Percentiles rank a stretch among this genome's conserved stretches.
Conservation (phyloP, 306 rosid genomes). For the Lathyrus aphaca region DNA sequence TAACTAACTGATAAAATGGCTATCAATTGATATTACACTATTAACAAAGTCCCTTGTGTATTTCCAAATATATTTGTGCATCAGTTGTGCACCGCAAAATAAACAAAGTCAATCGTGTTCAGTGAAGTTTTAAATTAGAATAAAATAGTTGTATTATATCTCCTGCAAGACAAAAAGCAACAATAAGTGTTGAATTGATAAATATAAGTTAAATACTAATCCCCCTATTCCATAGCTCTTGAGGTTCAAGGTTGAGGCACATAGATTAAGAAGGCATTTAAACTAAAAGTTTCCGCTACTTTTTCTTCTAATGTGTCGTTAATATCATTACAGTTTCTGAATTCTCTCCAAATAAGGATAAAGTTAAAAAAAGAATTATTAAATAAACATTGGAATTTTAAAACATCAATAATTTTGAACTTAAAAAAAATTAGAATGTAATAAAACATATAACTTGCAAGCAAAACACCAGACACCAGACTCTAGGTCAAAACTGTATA, state of each 20-base stretch:
- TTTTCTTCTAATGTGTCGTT: neutral
- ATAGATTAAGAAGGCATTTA: neutral
- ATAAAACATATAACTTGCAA: neutral
- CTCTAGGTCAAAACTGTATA: neutral
- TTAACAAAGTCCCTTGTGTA: constrained; percentile 2
- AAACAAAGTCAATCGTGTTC: neutral
- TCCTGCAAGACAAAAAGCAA: neutral
- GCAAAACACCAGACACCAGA: neutral
- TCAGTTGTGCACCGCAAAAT: constrained; percentile 6
- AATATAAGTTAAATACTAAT: neutral
- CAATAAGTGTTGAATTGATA: constrained; percentile 1
- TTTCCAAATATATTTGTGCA: neutral
- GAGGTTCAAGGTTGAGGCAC: constrained; percentile 1
- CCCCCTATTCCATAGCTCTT: neutral
- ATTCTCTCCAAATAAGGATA: neutral
- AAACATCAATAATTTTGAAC: neutral
- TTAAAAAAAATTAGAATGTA: neutral
- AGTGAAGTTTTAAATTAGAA: neutral
- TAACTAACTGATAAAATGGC: neutral
- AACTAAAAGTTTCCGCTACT: neutral
- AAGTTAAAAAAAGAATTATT: neutral
- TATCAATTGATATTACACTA: constrained; percentile 17
- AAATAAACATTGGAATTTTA: neutral
- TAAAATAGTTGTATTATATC: neutral
- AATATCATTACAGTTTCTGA: neutral